These are phyloP conservation scores for Pinus albicaulis DNA, from an alignment of 75 land plant species.

Conservation along the genomic window DNA sequence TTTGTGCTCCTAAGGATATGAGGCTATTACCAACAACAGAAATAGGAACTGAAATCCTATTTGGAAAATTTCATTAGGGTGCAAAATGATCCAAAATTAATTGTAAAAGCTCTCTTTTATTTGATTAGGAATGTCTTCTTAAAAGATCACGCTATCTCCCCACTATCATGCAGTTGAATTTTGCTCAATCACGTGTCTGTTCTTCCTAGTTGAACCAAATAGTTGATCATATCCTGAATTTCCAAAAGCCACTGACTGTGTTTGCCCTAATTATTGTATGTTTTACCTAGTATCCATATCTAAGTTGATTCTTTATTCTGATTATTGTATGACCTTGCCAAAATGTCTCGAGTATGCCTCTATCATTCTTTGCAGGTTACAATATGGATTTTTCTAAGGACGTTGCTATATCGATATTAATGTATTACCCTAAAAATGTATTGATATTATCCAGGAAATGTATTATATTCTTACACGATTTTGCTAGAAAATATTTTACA, in stretches of 20 bases:
- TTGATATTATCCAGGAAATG: constrained; percentile 1
- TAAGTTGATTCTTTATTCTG: not conserved
- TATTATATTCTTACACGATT: not conserved
- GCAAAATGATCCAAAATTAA: not conserved
- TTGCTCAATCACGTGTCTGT: not conserved
- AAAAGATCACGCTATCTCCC: not conserved
- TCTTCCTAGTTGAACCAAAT: not conserved
- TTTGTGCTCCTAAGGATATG: not conserved
- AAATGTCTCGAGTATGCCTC: not conserved
- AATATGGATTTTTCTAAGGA: not conserved
- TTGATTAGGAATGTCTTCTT: not conserved
- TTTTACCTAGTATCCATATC: too few species aligned
- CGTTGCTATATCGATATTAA: too few species aligned
- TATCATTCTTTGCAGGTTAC: not conserved
- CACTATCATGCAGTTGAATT: not conserved
- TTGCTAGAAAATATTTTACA: not conserved
- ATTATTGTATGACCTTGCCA: not conserved
- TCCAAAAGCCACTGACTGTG: not conserved
- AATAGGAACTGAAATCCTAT: not conserved
- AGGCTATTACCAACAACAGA: not conserved
- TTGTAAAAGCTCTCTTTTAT: not conserved
- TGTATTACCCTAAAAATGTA: not conserved
- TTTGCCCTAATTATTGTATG: not conserved
- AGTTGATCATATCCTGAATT: not conserved
- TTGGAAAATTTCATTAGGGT: not conserved